Evolutionary conservation across 2,329 filamentous ascomycete species (phyloP).

Genomic region (Colletotrichum ledebouriae): DNA sequence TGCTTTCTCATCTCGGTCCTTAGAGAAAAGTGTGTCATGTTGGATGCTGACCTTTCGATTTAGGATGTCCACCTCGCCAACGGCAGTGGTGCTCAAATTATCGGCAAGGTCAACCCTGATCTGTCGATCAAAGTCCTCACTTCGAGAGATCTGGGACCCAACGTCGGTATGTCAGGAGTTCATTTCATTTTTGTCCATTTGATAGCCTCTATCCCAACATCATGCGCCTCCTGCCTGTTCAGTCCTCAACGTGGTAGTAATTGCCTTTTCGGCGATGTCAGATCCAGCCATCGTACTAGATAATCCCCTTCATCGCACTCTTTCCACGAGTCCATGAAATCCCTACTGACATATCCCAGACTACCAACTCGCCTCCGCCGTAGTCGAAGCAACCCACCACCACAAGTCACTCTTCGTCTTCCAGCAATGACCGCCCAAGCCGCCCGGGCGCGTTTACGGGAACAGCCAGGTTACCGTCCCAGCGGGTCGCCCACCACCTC

Average conservation of each 20-base stretch:
- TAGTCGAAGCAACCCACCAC: conserved; percentile 88
- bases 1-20: too few relatives aligned
- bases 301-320: not conserved
- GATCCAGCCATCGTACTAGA: too few relatives aligned
- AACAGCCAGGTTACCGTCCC: conserved; percentile 48
- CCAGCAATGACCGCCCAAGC: conserved; percentile 57
- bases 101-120: conserved; percentile 84
- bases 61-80: conserved; percentile 79
- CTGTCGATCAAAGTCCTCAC: conserved; percentile 78
- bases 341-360: conserved; percentile 64
- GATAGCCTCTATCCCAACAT: too few relatives aligned
- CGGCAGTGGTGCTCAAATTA: conserved; percentile 80
- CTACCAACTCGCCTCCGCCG: conserved; percentile 79
- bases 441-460: conserved; percentile 40
- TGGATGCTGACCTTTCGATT: conserved; percentile 1
- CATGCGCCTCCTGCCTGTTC: too few relatives aligned
- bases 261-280: too few relatives aligned
- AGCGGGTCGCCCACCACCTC: conserved; percentile 43
- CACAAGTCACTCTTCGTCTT: conserved; percentile 84
- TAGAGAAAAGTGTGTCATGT: not conserved
- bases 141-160: conserved; percentile 76
- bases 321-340: not conserved
- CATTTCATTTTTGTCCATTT: not conserved
- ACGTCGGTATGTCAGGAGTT: conserved; percentile 71
- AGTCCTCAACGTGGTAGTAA: too few relatives aligned